Percentiles rank a stretch among this genome's conserved stretches.
These are phyloP conservation scores for Sanghuangporus baumii DNA, from an alignment of 1,284 basidiomycete genomes.

Conservation along the genomic window DNA sequence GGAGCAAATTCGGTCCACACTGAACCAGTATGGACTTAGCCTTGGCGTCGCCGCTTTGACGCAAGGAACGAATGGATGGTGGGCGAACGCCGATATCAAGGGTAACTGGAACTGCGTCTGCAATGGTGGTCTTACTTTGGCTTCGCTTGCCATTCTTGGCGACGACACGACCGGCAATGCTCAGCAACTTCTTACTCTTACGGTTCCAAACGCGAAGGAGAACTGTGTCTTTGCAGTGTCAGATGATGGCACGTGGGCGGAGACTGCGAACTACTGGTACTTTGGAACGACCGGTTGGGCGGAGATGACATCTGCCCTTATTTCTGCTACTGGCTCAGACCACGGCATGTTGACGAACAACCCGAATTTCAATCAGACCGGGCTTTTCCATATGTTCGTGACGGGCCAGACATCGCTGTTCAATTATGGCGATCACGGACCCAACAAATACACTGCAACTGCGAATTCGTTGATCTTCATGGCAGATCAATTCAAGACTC, in stretches of 20 bases:
- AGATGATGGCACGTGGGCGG: slow-evolving; percentile 88
- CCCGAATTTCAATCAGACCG: slow-evolving; percentile 69
- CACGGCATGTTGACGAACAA: slow-evolving; percentile 72
- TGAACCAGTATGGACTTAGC: slow-evolving; percentile 76
- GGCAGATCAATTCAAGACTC: slow-evolving; percentile 58
- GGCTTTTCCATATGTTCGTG: slow-evolving; percentile 88
- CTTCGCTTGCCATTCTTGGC: slow-evolving; percentile 82
- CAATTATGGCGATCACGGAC: slow-evolving; percentile 90
- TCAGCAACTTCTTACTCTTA: slow-evolving; percentile 57
- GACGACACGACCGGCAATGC: slow-evolving; percentile 80
- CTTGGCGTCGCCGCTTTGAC: slow-evolving; percentile 54
- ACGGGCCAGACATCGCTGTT: slow-evolving; percentile 84
- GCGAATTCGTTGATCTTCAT: slow-evolving; percentile 76
- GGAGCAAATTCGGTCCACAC: slow-evolving; percentile 62
- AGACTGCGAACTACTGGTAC: slow-evolving; percentile 96
- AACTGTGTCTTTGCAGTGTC: slow-evolving; percentile 72
- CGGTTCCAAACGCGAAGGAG: slow-evolving; percentile 67
- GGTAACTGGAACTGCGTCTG: slow-evolving; percentile 99
- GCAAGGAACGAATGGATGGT: slow-evolving; percentile 51
- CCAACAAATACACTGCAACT: slow-evolving; percentile 89
- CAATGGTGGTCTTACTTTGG: slow-evolving; percentile 88
- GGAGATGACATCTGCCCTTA: slow-evolving; percentile 84
- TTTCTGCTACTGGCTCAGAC: slow-evolving; percentile 82
- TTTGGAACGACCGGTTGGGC: slow-evolving; percentile 91
- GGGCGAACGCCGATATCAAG: slow-evolving; percentile 43